Base-by-base conservation (phyloP, 768 basidiomycete genomes). In the Suillus subalutaceus region DNA sequence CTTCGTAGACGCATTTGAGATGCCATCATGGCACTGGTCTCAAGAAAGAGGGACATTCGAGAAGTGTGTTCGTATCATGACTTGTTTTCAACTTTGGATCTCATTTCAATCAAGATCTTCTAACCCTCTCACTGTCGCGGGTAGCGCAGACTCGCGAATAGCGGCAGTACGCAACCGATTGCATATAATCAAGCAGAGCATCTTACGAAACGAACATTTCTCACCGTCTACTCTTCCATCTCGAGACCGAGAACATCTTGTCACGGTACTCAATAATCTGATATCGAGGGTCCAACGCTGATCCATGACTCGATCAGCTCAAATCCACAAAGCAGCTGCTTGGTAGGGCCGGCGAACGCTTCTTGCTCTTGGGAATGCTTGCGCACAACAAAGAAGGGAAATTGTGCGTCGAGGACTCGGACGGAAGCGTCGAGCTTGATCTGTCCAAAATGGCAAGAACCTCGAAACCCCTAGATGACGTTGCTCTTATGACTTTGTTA, bases 151-250 rank as follows among this genome's bases (percentile, higher is more conserved):
- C 38, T 92, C 93, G 9, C 86, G 94, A 67, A 87, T 95, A 43
- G 79, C 83, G 37, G 91, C 93, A 55, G 81, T 93, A 35, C 86
- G 97, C 41, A 93, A 99, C 75, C 82, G 97, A 60, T 83, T 97
- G 68, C 88, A 93, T 74, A 88, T 99, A 61, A 94, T 99, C 71
- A 92, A 90, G 75, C 97, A 99, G 79, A 91, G 93, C 72, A 88
- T 99, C 37, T 81, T 98, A 46, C 84, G 97, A 48, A 99, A 98
- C 73, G 97, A 99, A 74, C 96, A 99, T 76, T 99, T 99, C 78
- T 94, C 94, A 2, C 96, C 97, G 3, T 97, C 97, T 7, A 96
- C 95, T 0, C 78, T 99, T 46, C 93, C 95, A 50, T 96, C 94
- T 18, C 87, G 89, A 62, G 94, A 99, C 77, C 82, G 95, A 66